A percentile compares a stretch with the other conserved stretches of the same genome.
Conservation (phyloP, 805 yeast genomes). For the Ogataea nakhonphanomensis region DNA sequence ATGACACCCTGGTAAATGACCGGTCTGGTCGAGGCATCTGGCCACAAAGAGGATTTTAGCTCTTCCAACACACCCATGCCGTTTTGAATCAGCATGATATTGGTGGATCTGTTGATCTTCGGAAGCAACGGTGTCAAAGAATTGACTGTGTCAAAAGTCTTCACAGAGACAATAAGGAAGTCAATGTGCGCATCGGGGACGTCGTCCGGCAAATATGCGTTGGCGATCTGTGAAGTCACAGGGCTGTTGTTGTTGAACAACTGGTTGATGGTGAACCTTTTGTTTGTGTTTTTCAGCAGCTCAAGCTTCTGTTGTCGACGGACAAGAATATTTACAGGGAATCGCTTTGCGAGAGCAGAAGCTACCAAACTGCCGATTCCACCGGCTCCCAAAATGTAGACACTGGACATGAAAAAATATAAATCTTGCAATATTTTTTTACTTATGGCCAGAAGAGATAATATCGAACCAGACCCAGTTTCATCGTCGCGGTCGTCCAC, state of each 20-base stretch:
- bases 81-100: constrained; percentile 72
- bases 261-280: constrained; percentile 22
- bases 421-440: neutral
- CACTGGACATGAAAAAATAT: constrained; percentile 4
- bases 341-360: constrained; percentile 19
- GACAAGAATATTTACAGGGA: constrained; percentile 26
- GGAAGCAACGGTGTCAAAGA: constrained; percentile 59
- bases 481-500: constrained; percentile 42
- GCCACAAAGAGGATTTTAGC: constrained; percentile 54
- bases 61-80: constrained; percentile 73
- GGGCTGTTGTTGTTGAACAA: constrained; percentile 22
- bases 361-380: constrained; percentile 34
- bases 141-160: constrained; percentile 65
- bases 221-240: constrained; percentile 14
- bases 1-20: constrained; percentile 69
- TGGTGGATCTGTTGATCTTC: constrained; percentile 46
- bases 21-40: constrained; percentile 44
- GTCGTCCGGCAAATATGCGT: constrained; percentile 15
- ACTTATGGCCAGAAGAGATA: constrained; percentile 15
- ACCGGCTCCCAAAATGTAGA: constrained; percentile 34
- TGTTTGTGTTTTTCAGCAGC: constrained; percentile 17
- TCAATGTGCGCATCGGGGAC: constrained; percentile 23
- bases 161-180: constrained; percentile 66
- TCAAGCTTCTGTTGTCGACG: constrained; percentile 25
- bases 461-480: constrained; percentile 24